phyloP scores from a whole-genome alignment of 1,284 basidiomycete species.

The Apiotrichum laibachii region DNA sequence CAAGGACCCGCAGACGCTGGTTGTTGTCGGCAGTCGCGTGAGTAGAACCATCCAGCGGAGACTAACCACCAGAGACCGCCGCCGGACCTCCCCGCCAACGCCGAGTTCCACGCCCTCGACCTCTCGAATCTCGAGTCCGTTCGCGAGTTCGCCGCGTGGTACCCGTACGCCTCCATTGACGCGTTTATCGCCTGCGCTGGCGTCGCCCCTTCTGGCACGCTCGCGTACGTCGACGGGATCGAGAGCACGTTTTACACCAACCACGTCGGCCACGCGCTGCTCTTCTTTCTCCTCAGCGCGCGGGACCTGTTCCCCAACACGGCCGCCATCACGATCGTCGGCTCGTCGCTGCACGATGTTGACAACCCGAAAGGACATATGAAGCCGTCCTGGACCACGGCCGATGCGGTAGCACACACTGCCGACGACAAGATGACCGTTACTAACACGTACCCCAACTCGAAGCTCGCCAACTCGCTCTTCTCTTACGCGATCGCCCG shows the following conservation, averaged over 20 bases:
- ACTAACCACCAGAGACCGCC: slow-evolving; percentile 12
- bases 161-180: slow-evolving; percentile 1
- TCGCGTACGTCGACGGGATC: slow-evolving; percentile 2
- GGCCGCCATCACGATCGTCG: slow-evolving; percentile 20
- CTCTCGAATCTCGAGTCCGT: slow-evolving; percentile 8
- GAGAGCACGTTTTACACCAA: slow-evolving; percentile 27
- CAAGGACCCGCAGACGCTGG: slow-evolving; percentile 15
- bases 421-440: background rate
- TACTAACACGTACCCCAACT: slow-evolving; percentile 3
- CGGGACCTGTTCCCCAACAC: slow-evolving; percentile 6
- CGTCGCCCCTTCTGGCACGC: background rate
- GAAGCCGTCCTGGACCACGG: slow-evolving; percentile 16
- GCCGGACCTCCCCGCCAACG: slow-evolving; percentile 19
- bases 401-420: slow-evolving; percentile 22
- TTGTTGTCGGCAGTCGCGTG: slow-evolving; percentile 21
- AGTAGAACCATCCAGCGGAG: background rate
- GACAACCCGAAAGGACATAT: background rate
- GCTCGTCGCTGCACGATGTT: slow-evolving; percentile 17
- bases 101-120: slow-evolving; percentile 9
- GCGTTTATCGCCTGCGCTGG: slow-evolving; percentile 9
- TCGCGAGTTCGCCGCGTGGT: slow-evolving; percentile 2
- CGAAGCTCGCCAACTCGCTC: slow-evolving; percentile 19
- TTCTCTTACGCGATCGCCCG: slow-evolving; percentile 23
- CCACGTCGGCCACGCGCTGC: slow-evolving; percentile 26
- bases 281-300: slow-evolving; percentile 26